Conservation (phyloP, 164 flowering plant genomes). For the Malania oleifera region DNA sequence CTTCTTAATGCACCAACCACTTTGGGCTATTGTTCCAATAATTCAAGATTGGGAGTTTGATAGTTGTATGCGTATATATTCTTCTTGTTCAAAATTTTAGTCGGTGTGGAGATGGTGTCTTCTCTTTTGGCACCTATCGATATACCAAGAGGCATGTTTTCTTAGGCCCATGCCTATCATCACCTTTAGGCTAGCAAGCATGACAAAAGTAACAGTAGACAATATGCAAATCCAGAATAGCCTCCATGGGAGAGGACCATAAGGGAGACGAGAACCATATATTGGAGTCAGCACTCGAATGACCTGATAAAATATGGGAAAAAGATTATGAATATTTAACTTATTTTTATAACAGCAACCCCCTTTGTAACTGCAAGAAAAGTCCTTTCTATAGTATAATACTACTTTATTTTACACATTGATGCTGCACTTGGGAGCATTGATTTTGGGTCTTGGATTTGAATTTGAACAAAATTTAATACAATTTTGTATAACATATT, state of each 20-base stretch:
- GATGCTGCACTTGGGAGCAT: no score
- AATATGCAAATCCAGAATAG: constrained; percentile 60
- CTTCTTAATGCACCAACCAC: no score
- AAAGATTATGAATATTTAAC: background rate
- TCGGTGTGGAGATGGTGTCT: constrained; percentile 71
- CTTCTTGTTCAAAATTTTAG: no score
- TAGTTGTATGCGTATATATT: no score
- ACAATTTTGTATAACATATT: no score
- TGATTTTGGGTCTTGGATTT: no score
- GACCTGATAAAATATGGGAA: constrained; percentile 55
- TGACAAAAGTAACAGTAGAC: constrained; percentile 55
- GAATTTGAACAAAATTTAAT: no score
- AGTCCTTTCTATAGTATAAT: background rate
- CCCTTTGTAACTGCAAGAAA: background rate
- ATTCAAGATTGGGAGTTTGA: no score
- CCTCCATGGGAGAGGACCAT: constrained; percentile 65
- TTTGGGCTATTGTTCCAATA: no score
- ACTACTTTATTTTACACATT: background rate
- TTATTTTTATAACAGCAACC: no score
- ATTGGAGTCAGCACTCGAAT: constrained; percentile 86
- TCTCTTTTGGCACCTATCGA: constrained; percentile 60
- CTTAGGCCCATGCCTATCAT: constrained; percentile 71
- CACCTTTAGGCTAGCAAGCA: constrained; percentile 83
- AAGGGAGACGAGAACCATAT: constrained; percentile 78
- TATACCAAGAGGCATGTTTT: constrained; percentile 80